These are phyloP conservation scores for Cenchrus americanus DNA, from an alignment of 176 grass and related monocot species.

Conservation along the genomic window DNA sequence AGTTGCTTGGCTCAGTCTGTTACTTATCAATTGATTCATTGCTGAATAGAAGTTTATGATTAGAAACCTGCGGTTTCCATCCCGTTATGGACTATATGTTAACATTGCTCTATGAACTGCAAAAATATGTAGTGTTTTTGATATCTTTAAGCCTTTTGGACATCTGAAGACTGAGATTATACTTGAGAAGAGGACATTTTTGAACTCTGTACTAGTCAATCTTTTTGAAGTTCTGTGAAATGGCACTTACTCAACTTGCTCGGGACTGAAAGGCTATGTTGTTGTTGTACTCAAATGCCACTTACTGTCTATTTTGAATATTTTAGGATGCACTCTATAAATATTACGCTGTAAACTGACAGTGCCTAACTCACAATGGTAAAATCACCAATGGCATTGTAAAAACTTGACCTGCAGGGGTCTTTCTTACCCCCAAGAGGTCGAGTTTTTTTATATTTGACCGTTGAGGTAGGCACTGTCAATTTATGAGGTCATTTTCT, in stretches of 20 bases:
- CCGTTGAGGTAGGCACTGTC: not conserved
- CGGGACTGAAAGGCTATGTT: too few species aligned
- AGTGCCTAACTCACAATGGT: too few species aligned
- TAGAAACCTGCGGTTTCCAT: constrained; percentile 10
- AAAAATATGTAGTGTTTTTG: not conserved
- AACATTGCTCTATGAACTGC: not conserved
- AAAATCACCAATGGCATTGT: too few species aligned
- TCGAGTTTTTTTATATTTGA: not conserved
- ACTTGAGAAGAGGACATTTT: constrained; percentile 4
- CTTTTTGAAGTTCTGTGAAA: not conserved
- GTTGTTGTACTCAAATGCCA: not conserved
- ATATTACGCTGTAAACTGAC: not conserved
- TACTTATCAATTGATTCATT: constrained; percentile 32
- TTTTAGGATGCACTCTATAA: not conserved
- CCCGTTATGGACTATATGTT: not conserved
- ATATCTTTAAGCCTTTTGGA: constrained; percentile 4
- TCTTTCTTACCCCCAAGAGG: too few species aligned
- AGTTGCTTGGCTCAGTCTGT: constrained; percentile 17
- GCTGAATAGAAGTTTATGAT: not conserved
- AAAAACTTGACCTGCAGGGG: too few species aligned
- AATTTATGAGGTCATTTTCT: not conserved
- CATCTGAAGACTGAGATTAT: not conserved
- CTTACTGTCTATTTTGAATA: not conserved
- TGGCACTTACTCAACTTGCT: not conserved
- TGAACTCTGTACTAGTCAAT: not conserved